A percentile compares a stretch with the other conserved stretches of the same genome.
Conservation (phyloP, 805 yeast genomes). For the Metschnikowia cerradonensis region DNA sequence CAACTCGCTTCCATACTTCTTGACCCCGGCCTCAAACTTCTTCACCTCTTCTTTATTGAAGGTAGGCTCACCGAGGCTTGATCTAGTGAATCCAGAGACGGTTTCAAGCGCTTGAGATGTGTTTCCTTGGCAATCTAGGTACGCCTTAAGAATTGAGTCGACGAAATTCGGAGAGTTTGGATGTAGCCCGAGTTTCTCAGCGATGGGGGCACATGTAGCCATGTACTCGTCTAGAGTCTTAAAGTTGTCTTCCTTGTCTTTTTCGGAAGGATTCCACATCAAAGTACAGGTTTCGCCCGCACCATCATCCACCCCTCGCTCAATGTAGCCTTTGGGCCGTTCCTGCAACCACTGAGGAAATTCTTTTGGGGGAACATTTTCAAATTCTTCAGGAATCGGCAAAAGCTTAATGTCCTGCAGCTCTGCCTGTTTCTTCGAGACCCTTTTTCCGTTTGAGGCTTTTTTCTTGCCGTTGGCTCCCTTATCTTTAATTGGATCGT, state of each 20-base stretch:
- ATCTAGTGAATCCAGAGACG: constrained; percentile 49
- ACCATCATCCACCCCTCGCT: constrained; percentile 71
- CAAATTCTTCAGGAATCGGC: constrained; percentile 46
- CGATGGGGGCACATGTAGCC: constrained; percentile 50
- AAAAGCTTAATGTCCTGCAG: constrained; percentile 24
- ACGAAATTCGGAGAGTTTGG: constrained; percentile 76
- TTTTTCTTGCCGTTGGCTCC: constrained; percentile 11
- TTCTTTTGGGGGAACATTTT: constrained; percentile 39
- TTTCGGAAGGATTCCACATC: constrained; percentile 56
- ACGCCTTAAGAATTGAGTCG: constrained; percentile 62
- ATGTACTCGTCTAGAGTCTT: constrained; percentile 51
- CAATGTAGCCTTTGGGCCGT: constrained; percentile 74
- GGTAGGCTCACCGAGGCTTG: constrained; percentile 71
- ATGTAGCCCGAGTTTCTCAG: constrained; percentile 49
- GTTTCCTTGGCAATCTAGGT: constrained; percentile 52
- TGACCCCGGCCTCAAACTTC: constrained; percentile 72
- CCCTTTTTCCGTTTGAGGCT: constrained; percentile 8
- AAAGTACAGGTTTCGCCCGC: constrained; percentile 50
- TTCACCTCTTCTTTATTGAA: constrained; percentile 59
- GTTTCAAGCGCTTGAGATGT: constrained; percentile 43
- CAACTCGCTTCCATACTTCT: constrained; percentile 70
- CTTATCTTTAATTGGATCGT: constrained; percentile 37
- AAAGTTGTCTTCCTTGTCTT: constrained; percentile 23
- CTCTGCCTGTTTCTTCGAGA: constrained; percentile 17
- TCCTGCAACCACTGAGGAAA: constrained; percentile 76